Conservation (phyloP, 495 filamentous ascomycete species). For the Podospora australis region DNA sequence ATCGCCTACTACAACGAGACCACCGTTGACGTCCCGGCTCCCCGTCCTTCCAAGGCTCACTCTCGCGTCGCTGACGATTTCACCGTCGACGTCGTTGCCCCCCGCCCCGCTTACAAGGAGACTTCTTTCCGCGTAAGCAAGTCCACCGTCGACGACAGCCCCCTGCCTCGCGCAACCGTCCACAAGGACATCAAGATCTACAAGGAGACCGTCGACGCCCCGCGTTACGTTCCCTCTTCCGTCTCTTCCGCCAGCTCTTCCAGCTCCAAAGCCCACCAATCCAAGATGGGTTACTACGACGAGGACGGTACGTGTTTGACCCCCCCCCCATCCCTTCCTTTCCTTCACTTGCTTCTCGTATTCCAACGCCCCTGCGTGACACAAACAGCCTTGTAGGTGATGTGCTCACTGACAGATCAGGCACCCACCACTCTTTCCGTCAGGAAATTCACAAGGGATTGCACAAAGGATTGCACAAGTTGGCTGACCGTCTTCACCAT, state of each 20-base stretch:
- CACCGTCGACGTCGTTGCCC: constrained; percentile 29
- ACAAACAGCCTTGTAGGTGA: neutral
- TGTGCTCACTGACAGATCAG: constrained; percentile 33
- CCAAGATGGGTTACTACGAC: constrained; percentile 99
- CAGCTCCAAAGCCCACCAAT: constrained; percentile 30
- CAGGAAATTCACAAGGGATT: constrained; percentile 59
- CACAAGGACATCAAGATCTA: constrained; percentile 32
- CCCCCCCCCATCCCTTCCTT: neutral
- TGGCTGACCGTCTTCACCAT: constrained; percentile 74
- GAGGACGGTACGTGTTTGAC: constrained; percentile 55
- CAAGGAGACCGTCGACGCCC: constrained; percentile 39
- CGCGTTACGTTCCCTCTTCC: constrained; percentile 25
- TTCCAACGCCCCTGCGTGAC: neutral
- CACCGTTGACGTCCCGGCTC: constrained; percentile 41
- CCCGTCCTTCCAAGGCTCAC: constrained; percentile 25
- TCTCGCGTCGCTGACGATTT: constrained; percentile 24
- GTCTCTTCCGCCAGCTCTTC: constrained; percentile 1
- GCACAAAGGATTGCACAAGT: constrained; percentile 56
- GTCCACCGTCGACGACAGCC: constrained; percentile 42
- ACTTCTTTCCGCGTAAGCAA: constrained; percentile 33
- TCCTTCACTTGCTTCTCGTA: neutral
- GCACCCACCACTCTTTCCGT: constrained; percentile 91
- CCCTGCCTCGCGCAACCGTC: constrained; percentile 22
- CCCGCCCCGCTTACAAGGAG: constrained; percentile 27
- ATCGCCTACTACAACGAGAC: constrained; percentile 39